These are phyloP conservation scores for Candida endomychidarum DNA, from an alignment of 805 yeast genomes.

Conservation along the genomic window DNA sequence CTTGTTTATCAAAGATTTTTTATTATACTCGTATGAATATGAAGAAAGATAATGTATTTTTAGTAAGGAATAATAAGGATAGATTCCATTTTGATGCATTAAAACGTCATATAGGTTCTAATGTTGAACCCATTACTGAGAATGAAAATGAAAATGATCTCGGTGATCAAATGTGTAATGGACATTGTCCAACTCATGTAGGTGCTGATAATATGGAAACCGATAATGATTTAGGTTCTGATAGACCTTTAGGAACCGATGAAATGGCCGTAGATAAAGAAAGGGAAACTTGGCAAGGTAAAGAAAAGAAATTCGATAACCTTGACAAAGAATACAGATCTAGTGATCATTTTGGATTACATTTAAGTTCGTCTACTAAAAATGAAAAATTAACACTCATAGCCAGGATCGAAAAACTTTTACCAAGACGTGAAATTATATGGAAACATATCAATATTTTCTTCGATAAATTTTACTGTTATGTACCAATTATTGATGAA, in stretches of 20 bases:
- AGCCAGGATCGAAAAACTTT: slow-evolving; percentile 1
- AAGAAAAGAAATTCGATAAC: no score
- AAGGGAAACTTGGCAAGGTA: no score
- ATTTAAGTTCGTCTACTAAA: not conserved
- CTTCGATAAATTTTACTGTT: slow-evolving; percentile 44
- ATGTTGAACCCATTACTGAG: slow-evolving; percentile 11
- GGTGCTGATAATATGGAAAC: slow-evolving; percentile 2
- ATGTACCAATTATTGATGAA: slow-evolving; percentile 46
- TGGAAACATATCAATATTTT: slow-evolving; percentile 21
- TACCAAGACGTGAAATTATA: slow-evolving; percentile 13
- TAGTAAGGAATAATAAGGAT: slow-evolving; percentile 5
- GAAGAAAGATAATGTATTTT: slow-evolving; percentile 8
- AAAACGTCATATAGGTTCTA: slow-evolving; percentile 4
- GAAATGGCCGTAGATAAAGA: not conserved
- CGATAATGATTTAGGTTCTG: no score
- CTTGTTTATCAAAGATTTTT: slow-evolving; percentile 7
- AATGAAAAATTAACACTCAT: slow-evolving; percentile 6
- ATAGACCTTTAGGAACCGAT: no score
- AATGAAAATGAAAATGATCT: slow-evolving; percentile 3
- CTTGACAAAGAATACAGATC: no score
- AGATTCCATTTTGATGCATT: slow-evolving; percentile 7
- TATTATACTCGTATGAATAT: slow-evolving; percentile 4
- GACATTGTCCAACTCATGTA: no score
- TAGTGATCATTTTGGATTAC: slow-evolving; percentile 7
- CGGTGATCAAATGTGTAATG: no score